These are phyloP conservation scores for Sherardia arvensis DNA, from an alignment of 257 asterid genomes.

Conservation along the genomic window DNA sequence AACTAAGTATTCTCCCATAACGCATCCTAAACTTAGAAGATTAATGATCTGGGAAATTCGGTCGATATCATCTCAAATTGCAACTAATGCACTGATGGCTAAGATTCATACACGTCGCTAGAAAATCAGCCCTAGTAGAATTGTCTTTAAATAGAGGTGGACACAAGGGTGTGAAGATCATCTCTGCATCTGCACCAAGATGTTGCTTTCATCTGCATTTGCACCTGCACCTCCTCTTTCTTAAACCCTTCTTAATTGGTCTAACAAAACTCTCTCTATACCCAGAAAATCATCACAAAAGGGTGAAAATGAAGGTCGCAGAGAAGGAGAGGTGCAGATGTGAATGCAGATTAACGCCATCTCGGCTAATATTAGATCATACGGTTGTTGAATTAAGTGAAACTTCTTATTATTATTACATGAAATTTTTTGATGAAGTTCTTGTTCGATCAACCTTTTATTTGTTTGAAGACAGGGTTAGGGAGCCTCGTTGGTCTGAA, in stretches of 20 bases:
- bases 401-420: too few species aligned
- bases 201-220: slow-evolving; percentile 33
- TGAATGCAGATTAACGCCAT: neutral
- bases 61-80: neutral
- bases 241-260: too few species aligned
- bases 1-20: too few species aligned
- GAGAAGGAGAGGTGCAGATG: neutral
- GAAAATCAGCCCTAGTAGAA: neutral
- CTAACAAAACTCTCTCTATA: too few species aligned
- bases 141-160: slow-evolving; percentile 5
- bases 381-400: too few species aligned
- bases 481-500: too few species aligned
- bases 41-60: too few species aligned
- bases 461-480: too few species aligned
- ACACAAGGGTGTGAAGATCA: neutral
- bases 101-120: slow-evolving; percentile 1
- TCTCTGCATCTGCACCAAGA: slow-evolving; percentile 10
- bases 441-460: too few species aligned
- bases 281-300: neutral
- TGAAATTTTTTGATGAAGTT: too few species aligned
- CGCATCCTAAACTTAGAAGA: neutral
- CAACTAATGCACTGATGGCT: neutral
- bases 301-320: neutral
- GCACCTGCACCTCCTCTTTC: neutral
- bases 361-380: neutral